Percentiles rank a stretch among this genome's conserved stretches.
phyloP scores from a whole-genome alignment of 305 asterid genomes.

The Solanum chacoense region DNA sequence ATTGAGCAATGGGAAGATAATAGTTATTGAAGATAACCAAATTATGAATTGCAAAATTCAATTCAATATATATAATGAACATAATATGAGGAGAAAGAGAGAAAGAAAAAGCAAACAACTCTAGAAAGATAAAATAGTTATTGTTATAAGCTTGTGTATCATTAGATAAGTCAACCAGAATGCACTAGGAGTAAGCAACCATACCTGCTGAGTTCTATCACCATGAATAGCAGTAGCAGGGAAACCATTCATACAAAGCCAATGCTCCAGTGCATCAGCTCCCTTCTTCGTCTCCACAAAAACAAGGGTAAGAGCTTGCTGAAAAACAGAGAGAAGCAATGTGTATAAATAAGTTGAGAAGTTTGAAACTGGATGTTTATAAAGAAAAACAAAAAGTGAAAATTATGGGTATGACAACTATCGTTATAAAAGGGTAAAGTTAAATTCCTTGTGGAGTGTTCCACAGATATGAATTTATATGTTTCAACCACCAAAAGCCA shows the following conservation, averaged over 20 bases:
- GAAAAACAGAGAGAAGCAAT: conserved; percentile 10
- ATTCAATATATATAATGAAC: not conserved
- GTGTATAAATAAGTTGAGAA: not conserved
- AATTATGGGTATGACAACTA: not conserved
- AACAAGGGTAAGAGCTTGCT: conserved; percentile 56
- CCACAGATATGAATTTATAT: not conserved
- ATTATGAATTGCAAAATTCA: not conserved
- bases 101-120: not conserved
- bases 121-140: not conserved
- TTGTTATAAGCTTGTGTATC: not conserved
- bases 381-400: not conserved
- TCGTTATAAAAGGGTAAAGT: not conserved
- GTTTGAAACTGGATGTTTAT: not conserved
- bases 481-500: not conserved
- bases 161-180: not conserved
- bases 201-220: conserved; percentile 51
- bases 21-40: not conserved
- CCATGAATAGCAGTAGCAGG: conserved; percentile 60
- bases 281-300: conserved; percentile 60
- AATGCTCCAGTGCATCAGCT: conserved; percentile 51
- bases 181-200: not conserved
- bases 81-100: not conserved
- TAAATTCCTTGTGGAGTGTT: not conserved
- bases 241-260: conserved; percentile 42
- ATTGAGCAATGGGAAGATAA: not conserved